Evolutionary conservation across 2,329 filamentous ascomycete species (phyloP), one percentile per base, ranked within the genome.

Genomic region (Fusarium clavum): DNA sequence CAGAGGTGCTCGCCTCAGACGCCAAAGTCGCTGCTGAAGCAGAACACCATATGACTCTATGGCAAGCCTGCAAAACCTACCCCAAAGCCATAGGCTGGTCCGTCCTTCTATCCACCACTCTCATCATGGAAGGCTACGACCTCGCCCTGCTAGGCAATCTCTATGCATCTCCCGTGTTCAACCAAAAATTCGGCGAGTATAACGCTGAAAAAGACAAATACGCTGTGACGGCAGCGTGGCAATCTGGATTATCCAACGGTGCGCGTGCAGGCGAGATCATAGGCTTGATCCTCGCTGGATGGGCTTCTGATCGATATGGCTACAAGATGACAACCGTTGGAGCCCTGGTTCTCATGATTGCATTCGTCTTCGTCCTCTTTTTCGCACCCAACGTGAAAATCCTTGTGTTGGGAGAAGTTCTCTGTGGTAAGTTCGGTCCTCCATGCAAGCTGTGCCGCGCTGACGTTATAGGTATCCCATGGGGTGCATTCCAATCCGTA

Each of bases 171-270:
- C 80, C 76, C 1, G 80, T 71, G 45, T 86, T 83, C 72, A 82
- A 81, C 67, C 60, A 78, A 66, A 84, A 81, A 66, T 88, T 83
- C 63, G 85, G 85, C n/a, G 65, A 77, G 0, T 79, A 77, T 25
- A 72, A 77, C 13, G 64, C 70, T 3, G 67, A 69, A 3, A 76
- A 77, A 5, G 79, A 77, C 3, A 81, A 80, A 29, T 86, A 85
- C 58, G 79, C 82, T 38, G 78, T 90, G 25, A 82, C 84, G 2
- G 84, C 86, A 0, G 80, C 83, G 1, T 90, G 88, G 88, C 87
- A 89, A 74, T 84, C 85, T 1, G 87, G 82, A 0, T 73, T 90
- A 5, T 83, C 82, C 9, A 88, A 88, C 59, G 87, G 84, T 18
- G 83, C 84, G 0, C 78, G 83, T 3, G 83, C 83, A 2, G 87